Evolutionary conservation across 805 yeast genomes (phyloP).

Genomic region (Scheffersomyces ergatensis): DNA sequence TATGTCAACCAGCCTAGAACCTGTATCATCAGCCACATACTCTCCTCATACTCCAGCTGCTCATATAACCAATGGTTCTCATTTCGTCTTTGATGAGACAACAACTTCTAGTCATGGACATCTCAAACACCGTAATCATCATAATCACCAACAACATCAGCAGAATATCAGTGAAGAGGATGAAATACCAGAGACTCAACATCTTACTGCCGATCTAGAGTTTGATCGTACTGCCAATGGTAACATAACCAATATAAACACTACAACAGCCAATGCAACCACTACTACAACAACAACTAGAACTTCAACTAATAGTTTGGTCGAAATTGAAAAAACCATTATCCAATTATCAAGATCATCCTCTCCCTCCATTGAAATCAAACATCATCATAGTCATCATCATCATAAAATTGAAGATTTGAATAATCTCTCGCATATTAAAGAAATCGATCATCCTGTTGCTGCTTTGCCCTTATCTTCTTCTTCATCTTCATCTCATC

Average conservation of each 20-base stretch:
- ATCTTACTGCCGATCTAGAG: conserved; percentile 49
- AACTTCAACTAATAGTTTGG: background rate
- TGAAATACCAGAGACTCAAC: conserved; percentile 27
- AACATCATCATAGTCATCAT: background rate
- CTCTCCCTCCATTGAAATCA: conserved; percentile 4
- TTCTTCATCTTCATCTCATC: background rate
- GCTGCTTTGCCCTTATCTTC: too few species aligned
- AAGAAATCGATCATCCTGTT: background rate
- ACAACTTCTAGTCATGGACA: background rate
- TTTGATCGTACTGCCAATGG: conserved; percentile 37
- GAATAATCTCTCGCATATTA: background rate
- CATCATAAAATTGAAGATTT: background rate
- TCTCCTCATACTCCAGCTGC: conserved; percentile 57
- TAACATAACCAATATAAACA: conserved; percentile 22
- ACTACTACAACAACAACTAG: background rate
- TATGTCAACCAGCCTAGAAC: conserved; percentile 39
- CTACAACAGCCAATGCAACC: background rate
- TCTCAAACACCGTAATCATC: background rate
- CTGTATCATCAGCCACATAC: conserved; percentile 69
- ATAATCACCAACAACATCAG: background rate
- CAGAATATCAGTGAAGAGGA: background rate
- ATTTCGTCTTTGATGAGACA: background rate
- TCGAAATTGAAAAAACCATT: conserved; percentile 4
- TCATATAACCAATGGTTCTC: conserved; percentile 7
- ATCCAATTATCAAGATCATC: conserved; percentile 5